These are phyloP conservation scores for Nevesoporus exiguus DNA, from an alignment of 768 basidiomycete species.

Conservation along the genomic window DNA sequence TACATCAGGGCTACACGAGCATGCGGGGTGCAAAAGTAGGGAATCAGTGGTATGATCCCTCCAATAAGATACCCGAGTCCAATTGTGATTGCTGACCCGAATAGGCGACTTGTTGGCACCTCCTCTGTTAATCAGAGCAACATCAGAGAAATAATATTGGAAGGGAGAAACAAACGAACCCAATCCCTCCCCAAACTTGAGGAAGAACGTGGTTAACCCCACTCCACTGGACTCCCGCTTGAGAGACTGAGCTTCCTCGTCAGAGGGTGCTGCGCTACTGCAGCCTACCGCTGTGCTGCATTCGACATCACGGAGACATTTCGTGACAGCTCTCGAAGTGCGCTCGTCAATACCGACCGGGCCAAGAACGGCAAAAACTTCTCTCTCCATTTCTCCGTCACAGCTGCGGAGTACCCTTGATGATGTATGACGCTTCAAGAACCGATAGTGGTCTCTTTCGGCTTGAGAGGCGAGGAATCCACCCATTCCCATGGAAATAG, in stretches of 20 bases:
- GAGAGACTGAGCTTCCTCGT: constrained; percentile 56
- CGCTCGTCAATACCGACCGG: constrained; percentile 87
- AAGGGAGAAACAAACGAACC: constrained; percentile 44
- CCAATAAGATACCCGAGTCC: constrained; percentile 93
- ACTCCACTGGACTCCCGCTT: constrained; percentile 74
- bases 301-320: constrained; percentile 68
- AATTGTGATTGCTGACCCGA: constrained; percentile 91
- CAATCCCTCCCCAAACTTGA: constrained; percentile 94
- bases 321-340: constrained; percentile 75
- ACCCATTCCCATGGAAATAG: constrained; percentile 97
- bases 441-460: constrained; percentile 92
- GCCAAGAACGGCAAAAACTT: constrained; percentile 83
- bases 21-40: constrained; percentile 82
- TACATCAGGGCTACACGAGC: constrained; percentile 70
- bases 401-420: constrained; percentile 87
- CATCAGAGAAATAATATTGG: background rate
- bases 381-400: constrained; percentile 93
- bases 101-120: constrained; percentile 78
- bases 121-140: constrained; percentile 57
- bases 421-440: constrained; percentile 67
- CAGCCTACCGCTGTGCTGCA: constrained; percentile 32
- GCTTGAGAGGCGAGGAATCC: constrained; percentile 97
- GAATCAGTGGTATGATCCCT: constrained; percentile 87
- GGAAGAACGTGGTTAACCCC: constrained; percentile 88
- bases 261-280: constrained; percentile 25